These are phyloP conservation scores for Dictyostelium capitatum DNA, from an alignment of 78 protist genomes.

Conservation along the genomic window DNA sequence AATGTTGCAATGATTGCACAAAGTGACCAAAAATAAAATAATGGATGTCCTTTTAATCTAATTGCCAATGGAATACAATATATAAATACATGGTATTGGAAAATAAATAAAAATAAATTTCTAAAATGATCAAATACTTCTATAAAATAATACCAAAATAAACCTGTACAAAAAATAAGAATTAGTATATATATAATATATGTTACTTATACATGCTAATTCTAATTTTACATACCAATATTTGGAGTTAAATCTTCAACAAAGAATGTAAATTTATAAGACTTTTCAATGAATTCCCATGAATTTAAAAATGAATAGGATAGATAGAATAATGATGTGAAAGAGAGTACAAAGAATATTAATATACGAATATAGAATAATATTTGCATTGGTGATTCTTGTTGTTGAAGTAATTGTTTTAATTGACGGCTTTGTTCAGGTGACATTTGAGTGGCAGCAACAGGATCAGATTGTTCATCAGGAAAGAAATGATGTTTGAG, in stretches of 20 bases:
- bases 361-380: not conserved
- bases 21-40: constrained; percentile 70
- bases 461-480: not conserved
- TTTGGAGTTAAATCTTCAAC: constrained; percentile 84
- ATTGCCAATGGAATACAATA: constrained; percentile 78
- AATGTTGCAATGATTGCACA: constrained; percentile 82
- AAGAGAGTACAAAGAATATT: not conserved
- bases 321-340: constrained; percentile 43
- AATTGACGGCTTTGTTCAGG: not conserved
- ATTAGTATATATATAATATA: not conserved
- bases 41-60: constrained; percentile 74
- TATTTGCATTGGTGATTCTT: not conserved
- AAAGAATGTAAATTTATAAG: constrained; percentile 62
- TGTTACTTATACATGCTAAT: not conserved
- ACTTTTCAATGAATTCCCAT: constrained; percentile 80
- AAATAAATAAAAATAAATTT: constrained; percentile 78
- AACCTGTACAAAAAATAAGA: constrained; percentile 20
- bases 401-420: not conserved
- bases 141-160: constrained; percentile 85
- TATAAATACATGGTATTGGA: constrained; percentile 77
- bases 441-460: not conserved
- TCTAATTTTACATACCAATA: constrained; percentile 71
- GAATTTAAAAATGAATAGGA: constrained; percentile 30
- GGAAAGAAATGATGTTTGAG: not conserved
- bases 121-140: constrained; percentile 83